A percentile compares a stretch with the other conserved stretches of the same genome.
Conservation (phyloP, 345 rosid genomes). For the Camelina laxa region DNA sequence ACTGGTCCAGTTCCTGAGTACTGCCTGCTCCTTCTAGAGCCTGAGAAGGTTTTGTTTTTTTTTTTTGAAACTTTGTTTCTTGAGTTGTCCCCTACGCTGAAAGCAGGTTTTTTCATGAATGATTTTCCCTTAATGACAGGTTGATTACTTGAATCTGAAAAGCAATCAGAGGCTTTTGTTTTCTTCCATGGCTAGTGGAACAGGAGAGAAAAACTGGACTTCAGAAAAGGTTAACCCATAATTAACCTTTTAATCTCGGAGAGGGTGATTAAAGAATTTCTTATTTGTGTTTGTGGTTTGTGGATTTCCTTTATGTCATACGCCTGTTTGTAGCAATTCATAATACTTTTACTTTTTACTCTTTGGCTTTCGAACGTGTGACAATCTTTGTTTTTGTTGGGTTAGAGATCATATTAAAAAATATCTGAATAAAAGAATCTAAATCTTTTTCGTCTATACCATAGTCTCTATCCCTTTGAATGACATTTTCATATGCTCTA, state of each 20-base stretch:
- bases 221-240: slow-evolving; percentile 66
- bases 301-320: slow-evolving; percentile 9
- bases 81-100: background rate
- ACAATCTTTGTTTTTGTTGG: background rate
- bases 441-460: slow-evolving; percentile 31
- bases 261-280: slow-evolving; percentile 8
- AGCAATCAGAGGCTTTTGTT: slow-evolving; percentile 66
- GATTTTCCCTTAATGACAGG: slow-evolving; percentile 49
- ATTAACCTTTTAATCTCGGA: slow-evolving; percentile 13
- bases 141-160: slow-evolving; percentile 91
- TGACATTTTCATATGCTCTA: slow-evolving; percentile 24
- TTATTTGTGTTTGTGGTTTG: slow-evolving; percentile 2
- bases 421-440: slow-evolving; percentile 20
- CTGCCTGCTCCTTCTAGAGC: slow-evolving; percentile 76
- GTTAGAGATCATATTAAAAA: slow-evolving; percentile 20
- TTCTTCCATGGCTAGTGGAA: slow-evolving; percentile 47
- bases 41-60: slow-evolving; percentile 63
- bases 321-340: slow-evolving; percentile 14
- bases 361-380: slow-evolving; percentile 11
- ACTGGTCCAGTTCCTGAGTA: slow-evolving; percentile 65
- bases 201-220: slow-evolving; percentile 67
- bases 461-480: slow-evolving; percentile 23
- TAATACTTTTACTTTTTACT: background rate
- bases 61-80: background rate
- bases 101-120: background rate